These are phyloP conservation scores for Salvia miltiorrhiza DNA, from an alignment of 257 asterid species.

Conservation along the genomic window DNA sequence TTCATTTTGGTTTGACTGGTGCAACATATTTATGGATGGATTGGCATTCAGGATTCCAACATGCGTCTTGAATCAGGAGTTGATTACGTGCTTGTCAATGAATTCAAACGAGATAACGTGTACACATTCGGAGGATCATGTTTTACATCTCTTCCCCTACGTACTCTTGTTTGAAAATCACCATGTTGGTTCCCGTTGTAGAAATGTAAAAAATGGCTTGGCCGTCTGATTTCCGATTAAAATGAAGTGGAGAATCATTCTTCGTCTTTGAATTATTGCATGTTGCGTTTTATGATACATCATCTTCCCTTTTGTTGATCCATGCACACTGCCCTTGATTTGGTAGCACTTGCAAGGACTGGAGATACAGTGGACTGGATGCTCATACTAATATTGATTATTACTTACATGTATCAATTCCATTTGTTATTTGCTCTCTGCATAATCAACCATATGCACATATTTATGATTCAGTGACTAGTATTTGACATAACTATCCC, in stretches of 20 bases:
- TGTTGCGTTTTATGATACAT: neutral
- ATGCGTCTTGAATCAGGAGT: neutral
- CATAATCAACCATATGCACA: no score
- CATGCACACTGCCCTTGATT: constrained; percentile 72
- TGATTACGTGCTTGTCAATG: constrained; percentile 11
- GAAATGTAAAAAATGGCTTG: constrained; percentile 12
- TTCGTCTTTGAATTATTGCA: neutral
- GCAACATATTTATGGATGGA: constrained; percentile 18
- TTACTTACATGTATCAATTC: no score
- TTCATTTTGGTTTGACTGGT: constrained; percentile 11
- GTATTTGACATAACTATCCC: neutral
- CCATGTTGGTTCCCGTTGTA: constrained; percentile 20
- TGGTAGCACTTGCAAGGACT: constrained; percentile 76
- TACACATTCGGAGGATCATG: neutral
- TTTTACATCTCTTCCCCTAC: constrained; percentile 11
- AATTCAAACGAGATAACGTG: constrained; percentile 13
- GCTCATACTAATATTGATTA: constrained; percentile 57
- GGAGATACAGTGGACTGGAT: constrained; percentile 63
- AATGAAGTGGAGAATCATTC: neutral
- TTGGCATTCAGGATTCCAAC: neutral
- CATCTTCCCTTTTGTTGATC: constrained; percentile 19
- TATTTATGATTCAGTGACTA: neutral
- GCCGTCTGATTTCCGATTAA: neutral
- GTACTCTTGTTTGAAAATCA: constrained; percentile 11
- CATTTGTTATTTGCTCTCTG: no score